Evolutionary conservation across 2,329 filamentous ascomycete species (phyloP), one percentile per base, ranked within the genome.

Genomic region (Hawksworthiomyces lignivorus): DNA sequence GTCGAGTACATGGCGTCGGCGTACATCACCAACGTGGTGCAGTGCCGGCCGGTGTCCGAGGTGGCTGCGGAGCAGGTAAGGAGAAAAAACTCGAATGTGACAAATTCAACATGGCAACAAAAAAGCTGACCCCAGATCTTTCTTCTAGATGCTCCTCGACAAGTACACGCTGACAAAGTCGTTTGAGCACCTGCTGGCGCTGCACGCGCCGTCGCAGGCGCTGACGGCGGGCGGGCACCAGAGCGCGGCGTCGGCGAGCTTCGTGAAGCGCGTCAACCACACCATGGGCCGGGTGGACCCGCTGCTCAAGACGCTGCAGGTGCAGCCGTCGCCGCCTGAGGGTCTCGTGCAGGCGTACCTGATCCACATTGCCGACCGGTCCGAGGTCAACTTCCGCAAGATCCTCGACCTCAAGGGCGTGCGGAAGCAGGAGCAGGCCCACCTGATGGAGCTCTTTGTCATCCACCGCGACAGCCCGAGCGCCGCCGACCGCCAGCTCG

Each of bases 281-380:
- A 83, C 78, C 56, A 92, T 95, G 73, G 79, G 80, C 45, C 87
- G 88, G 51, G 82, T 97, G 50, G 90, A 97, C 56, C 85, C 87
- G 1, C 75, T 98, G 18, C 82, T 98, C 54, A 98, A 98, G 64
- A 97, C 92, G 3, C 76, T 98, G 4, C 92, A 98, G 69, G 90
- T 98, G 36, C 87, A 87, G 21, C 80, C 89, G 3, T 86, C 84
- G 5, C 92, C 92, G 0, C 85, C 90, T 0, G 92, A 98, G 67
- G 90, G 87, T 2, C 77, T 98, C 4, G 89, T 98, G 0, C 90
- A 97, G 65, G 92, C 92, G 26, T 98, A 98, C 60, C 80, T 98
- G 26, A 94, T 97, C 61, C 92, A 97, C 64, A 92, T 98, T 50
- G 88, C 80, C 51, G 92, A 98, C 68, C 82, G 85, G 43, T 94